Base-by-base conservation (phyloP, 2,329 filamentous ascomycete genomes). In the Corinectria fuckeliana region DNA sequence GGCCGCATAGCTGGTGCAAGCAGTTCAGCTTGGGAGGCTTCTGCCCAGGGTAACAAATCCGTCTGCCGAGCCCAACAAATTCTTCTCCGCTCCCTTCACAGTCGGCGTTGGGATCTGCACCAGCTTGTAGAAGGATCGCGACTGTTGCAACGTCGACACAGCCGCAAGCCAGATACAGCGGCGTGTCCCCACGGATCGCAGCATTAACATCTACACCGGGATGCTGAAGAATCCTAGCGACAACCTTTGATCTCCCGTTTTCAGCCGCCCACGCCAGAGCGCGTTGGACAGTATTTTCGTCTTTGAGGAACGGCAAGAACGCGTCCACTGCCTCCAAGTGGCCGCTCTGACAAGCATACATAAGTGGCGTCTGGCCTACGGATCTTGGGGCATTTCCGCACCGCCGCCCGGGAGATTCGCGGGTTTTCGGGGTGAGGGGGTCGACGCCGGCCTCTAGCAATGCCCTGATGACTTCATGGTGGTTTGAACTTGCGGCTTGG, bases 371-470 rank as follows among this genome's bases (percentile, higher is more conserved):
- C 1, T 73, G 32, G 1, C 71, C 71, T 3, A 28, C 41, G 1
- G 60, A 64, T 38, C 26, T 60, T 20, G 20, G 32, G 34, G 39
- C 44, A 51, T 64, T 58, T 11, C 56, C 56, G 38, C 56, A 64
- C 42, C 44, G 9, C 71, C 63, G 6, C 50, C 42, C 34, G 3
- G 32, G 32, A 20, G 16, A 2, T 10, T 41, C 32, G 4, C 11
- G 18, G 4, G 65, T 68, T 52, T 73, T 76, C 3, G 50, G 11
- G 0, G 72, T 72, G 4, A 75, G 49, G 0, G 76, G 73, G 34
- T 75, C 60, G 1, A 76, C 74, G 10, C 77, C 78, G 20, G 75
- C 74, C 7, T 71, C 60, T 4, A 80, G 58, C 3, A 80, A 62
- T 1, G 67, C 52, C 14, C 52, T 59, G 4, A 76, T 67, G 26